Conservation (phyloP, 78 protist species). For the Isochrysis galbana region DNA sequence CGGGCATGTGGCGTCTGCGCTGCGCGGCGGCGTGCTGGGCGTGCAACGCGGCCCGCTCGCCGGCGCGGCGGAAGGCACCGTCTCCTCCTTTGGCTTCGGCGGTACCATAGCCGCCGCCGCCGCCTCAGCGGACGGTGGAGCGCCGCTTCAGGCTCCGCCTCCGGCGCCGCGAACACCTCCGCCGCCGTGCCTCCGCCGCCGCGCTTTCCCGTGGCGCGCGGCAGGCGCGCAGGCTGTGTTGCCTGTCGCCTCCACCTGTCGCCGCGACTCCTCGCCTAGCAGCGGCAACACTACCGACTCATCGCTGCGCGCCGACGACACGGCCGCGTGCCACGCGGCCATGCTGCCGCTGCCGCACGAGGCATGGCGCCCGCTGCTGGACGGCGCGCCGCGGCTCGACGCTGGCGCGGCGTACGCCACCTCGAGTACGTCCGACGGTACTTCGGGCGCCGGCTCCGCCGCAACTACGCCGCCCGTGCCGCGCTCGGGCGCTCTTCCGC, state of each 20-base stretch:
- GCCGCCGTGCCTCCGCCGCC: not conserved
- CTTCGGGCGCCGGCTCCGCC: not conserved
- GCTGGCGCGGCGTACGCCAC: no score
- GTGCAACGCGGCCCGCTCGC: not conserved
- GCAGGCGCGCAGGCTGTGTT: no score
- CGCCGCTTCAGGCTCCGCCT: not conserved
- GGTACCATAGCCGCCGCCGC: slow-evolving; percentile 12
- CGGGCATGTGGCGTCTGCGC: not conserved
- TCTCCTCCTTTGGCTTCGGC: slow-evolving; percentile 18
- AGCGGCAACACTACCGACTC: not conserved
- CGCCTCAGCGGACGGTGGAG: no score
- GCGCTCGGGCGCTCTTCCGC: not conserved
- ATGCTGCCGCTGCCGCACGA: no score
- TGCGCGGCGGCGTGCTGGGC: not conserved
- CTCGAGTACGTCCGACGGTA: not conserved
- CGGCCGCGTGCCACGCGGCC: no score
- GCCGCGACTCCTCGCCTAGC: not conserved
- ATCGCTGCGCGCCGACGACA: not conserved
- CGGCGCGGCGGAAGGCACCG: not conserved
- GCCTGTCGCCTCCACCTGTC: no score
- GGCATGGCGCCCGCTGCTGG: no score
- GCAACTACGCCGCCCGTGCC: not conserved
- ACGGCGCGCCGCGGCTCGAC: no score
- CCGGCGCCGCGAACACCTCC: not conserved
- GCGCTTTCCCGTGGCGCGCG: not conserved